Percentiles rank a stretch among this genome's conserved stretches.
Evolutionary conservation across 192 early-diverging fungal species (phyloP).

Genomic region (Coemansia sp.): DNA sequence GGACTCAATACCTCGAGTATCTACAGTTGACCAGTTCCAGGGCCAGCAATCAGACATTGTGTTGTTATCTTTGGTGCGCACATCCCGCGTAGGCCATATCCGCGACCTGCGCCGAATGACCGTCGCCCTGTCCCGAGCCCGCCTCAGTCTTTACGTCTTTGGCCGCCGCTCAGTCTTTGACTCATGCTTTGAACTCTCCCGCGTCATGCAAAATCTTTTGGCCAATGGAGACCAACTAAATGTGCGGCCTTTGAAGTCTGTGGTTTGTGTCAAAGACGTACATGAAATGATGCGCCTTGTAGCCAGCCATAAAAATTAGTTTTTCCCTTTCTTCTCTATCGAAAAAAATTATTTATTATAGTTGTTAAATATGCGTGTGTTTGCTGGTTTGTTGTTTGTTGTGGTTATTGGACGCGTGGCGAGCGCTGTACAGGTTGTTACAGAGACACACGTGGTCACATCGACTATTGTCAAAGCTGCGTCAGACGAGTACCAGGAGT

Average conservation of each 20-base stretch:
- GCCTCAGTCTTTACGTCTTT: conserved; percentile 94
- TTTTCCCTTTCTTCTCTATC: not conserved
- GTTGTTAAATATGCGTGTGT: too few relatives aligned
- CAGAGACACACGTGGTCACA: too few relatives aligned
- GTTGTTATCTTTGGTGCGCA: conserved; percentile 90
- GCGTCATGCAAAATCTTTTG: conserved; percentile 63
- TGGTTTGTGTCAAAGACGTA: not conserved
- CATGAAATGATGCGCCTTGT: not conserved
- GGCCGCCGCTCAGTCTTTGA: conserved; percentile 72
- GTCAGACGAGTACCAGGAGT: too few relatives aligned
- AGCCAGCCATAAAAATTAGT: not conserved
- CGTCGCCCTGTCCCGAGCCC: conserved; percentile 91
- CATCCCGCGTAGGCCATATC: conserved; percentile 83
- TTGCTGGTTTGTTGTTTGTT: too few relatives aligned
- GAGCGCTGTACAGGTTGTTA: too few relatives aligned
- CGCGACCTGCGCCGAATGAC: conserved; percentile 90
- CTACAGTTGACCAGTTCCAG: conserved; percentile 97
- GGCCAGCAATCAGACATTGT: conserved; percentile 95
- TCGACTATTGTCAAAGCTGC: too few relatives aligned
- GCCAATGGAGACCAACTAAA: conserved; percentile 59
- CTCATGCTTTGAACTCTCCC: conserved; percentile 78
- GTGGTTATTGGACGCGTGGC: too few relatives aligned
- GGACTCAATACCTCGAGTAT: conserved; percentile 71
- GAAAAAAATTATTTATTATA: not conserved
- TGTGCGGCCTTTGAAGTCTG: conserved; percentile 19